A percentile compares a stretch with the other conserved stretches of the same genome.
Conservation (phyloP, 2,329 filamentous ascomycete genomes). For the Pseudonectria foliicola region DNA sequence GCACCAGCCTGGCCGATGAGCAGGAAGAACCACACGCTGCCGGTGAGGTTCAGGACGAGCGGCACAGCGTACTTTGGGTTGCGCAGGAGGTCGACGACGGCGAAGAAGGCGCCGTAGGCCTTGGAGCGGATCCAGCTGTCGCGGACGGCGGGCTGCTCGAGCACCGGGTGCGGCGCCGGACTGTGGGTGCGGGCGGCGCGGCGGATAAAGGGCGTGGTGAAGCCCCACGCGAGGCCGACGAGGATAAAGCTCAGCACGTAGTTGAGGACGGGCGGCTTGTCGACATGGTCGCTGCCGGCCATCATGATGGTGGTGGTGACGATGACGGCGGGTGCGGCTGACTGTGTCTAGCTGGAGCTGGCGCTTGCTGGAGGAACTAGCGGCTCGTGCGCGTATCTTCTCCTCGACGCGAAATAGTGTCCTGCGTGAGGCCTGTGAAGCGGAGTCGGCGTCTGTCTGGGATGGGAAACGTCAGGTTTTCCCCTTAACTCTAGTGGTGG, state of each 20-base stretch:
- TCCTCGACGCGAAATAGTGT: too few relatives aligned
- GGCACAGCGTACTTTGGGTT: constrained; percentile 83
- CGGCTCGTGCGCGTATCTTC: too few relatives aligned
- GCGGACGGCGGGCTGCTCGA: constrained; percentile 43
- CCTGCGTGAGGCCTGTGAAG: too few relatives aligned
- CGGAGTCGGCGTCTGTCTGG: too few relatives aligned
- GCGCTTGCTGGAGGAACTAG: too few relatives aligned
- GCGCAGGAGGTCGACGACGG: constrained; percentile 67
- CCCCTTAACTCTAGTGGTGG: too few relatives aligned
- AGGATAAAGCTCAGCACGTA: constrained; percentile 86
- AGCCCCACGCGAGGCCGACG: constrained; percentile 86
- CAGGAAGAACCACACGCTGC: constrained; percentile 94
- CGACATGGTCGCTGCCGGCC: constrained; percentile 9
- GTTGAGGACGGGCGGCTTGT: constrained; percentile 56
- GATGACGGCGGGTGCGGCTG: too few relatives aligned
- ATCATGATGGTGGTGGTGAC: background rate
- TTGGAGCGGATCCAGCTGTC: constrained; percentile 56
- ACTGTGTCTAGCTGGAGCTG: too few relatives aligned
- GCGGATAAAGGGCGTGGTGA: constrained; percentile 89
- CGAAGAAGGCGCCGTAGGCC: constrained; percentile 60
- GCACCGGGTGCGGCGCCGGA: constrained; percentile 50
- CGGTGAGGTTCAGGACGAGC: constrained; percentile 79
- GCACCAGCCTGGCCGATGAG: constrained; percentile 85
- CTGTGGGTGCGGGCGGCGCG: constrained; percentile 71
- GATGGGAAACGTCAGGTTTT: too few relatives aligned